Base-by-base conservation (phyloP, 768 basidiomycete species). In the Cytidiella melzeri region DNA sequence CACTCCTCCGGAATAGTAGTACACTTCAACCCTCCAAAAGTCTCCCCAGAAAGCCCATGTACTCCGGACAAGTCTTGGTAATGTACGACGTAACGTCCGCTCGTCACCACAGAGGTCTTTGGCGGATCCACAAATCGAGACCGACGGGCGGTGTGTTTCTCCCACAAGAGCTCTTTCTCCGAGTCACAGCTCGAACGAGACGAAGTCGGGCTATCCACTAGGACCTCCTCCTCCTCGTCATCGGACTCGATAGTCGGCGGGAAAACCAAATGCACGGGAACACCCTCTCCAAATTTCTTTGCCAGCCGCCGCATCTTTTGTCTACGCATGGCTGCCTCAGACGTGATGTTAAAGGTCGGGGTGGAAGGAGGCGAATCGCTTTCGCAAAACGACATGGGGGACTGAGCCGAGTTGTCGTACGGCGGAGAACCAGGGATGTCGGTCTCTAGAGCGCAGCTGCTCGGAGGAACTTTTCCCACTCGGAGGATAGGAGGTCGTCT, bases 291-390 rank as follows among this genome's bases (percentile, higher is more conserved):
- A 2, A 87, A 72, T 55, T 67, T 80, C 57, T 73, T 76, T 45
- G 78, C 71, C 43, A 87, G 67, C 26, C 77, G 70, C 43, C 83
- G 81, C 72, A 87, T 78, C 63, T 84, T 87, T 55, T 69, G 66
- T 41, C 76, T 72, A 20, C 80, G 73, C 13, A 71, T 42, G 39
- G 63, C 59, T 18, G 63, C 67, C 3, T 71, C 57, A 5, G 76
- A 72, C 1, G 74, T 68, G 34, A 77, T 69, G 20, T 57, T 57
- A 60, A 76, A 73, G 1, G 61, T 57, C 4, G 70, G 69, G 25
- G 51, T n/a, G 6, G 28, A 41, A 20, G 51, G 50, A 9, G 50
- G 39, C 4, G 13, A 10, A 39, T 47, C 45, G 27, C 34, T 19
- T 4, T 42, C 44, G 13, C 30, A 42, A 0, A 45, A 30, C 20